Evolutionary conservation across 169 alveolate species (phyloP), one percentile per base, ranked within the genome.

Genomic region (Plasmodium cynomolgi): DNA sequence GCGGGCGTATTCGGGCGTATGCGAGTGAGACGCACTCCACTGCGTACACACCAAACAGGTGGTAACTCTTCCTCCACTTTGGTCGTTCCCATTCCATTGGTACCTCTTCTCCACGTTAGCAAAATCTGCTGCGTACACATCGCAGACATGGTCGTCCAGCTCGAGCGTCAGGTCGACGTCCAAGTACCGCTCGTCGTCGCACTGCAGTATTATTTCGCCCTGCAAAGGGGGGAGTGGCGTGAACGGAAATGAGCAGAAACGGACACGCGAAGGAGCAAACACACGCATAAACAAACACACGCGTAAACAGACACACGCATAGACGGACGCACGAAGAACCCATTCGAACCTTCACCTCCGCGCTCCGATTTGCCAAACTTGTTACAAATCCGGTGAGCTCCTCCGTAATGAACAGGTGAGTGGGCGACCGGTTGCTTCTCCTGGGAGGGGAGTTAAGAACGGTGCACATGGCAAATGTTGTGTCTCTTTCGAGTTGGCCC

Each of bases 331-430:
- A 47, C 58, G 58, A n/a, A 47, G 17, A 13, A 47, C 58, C 17
- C 58, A 47, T 9, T 68, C n/a, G 20, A 68, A 84, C 92, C 83
- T 84, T 84, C 74, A 84, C 44, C n/a, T 84, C 54, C 47, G 83
- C 82, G 31, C 34, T 26, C 47, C 74, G 50, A 41, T 84, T 84
- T 84, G 9, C 73, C 41, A 5, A 37, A 31, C 9, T 71, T 41
- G 92, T 84, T 84, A 84, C 47, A 20, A 84, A 71, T 11, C 92
- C 47, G n/a, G 81, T 84, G 23, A 84, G 29, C 50, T 84, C 92
- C 74, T 84, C 92, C 26, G 33, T 84, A 68, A 84, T 84, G 8
- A 72, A 1, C 50, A 84, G 39, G 44, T 11, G 29, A 1, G 37
- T 71, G 11, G 47, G 50, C 6, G 26, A 26, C 29, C 54, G 56